These are phyloP conservation scores for Irpex sp. DNA, from an alignment of 1,284 basidiomycete species.

Conservation along the genomic window DNA sequence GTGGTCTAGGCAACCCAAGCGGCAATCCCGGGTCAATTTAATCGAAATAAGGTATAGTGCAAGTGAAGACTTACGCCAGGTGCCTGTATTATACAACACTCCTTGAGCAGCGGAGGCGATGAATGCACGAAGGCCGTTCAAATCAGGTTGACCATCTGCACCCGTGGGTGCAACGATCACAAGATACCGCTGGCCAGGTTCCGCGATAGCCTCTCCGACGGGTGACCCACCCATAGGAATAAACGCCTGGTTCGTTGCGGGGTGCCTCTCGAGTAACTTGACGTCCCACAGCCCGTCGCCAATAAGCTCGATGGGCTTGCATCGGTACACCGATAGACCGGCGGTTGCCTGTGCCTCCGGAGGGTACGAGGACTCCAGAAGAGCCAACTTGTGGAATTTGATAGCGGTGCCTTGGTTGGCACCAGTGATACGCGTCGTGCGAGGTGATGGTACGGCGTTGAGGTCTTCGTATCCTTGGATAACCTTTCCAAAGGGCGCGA, in stretches of 20 bases:
- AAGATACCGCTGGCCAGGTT: conserved; percentile 61
- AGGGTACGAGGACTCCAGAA: conserved; percentile 64
- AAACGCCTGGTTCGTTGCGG: conserved; percentile 83
- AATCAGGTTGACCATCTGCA: conserved; percentile 70
- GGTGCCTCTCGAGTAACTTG: conserved; percentile 70
- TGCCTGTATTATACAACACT: conserved; percentile 73
- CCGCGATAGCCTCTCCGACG: conserved; percentile 40
- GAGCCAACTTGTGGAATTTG: conserved; percentile 87
- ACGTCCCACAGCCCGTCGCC: conserved; percentile 50
- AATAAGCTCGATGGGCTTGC: conserved; percentile 51
- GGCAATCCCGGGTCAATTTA: neutral
- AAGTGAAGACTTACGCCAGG: conserved; percentile 75
- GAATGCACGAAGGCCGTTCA: conserved; percentile 76
- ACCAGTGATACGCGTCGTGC: conserved; percentile 64
- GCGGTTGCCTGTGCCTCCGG: conserved; percentile 47
- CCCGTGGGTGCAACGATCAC: conserved; percentile 83
- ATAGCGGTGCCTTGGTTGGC: conserved; percentile 87
- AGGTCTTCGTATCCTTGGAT: conserved; percentile 79
- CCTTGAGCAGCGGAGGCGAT: conserved; percentile 77
- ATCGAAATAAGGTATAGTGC: conserved; percentile 11
- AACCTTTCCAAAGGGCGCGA: conserved; percentile 81
- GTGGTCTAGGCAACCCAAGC: conserved; percentile 53
- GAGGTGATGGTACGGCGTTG: conserved; percentile 51
- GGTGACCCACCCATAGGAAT: conserved; percentile 73
- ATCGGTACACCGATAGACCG: conserved; percentile 74